phyloP scores from a whole-genome alignment of 352 stramenopile genomes.

The Globisporangium carolinianum region DNA sequence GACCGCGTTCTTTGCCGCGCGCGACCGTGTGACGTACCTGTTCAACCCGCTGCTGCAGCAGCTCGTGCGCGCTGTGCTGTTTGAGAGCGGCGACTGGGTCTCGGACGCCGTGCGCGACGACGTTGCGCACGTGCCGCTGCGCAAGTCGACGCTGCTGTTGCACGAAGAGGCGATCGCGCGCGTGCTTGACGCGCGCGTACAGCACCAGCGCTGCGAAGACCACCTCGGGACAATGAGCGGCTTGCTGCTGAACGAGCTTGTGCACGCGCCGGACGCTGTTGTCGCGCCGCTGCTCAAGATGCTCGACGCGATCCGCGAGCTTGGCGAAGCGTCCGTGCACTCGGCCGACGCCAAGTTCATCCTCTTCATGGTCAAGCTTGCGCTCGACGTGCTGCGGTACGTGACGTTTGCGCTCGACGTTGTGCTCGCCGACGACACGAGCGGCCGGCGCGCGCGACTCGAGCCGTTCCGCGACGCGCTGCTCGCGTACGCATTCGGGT shows the following conservation, averaged over 20 bases:
- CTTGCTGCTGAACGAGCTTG: conserved; percentile 97
- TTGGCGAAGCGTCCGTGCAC: conserved; percentile 76
- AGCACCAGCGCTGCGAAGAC: conserved; percentile 80
- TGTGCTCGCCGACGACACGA: conserved; percentile 22
- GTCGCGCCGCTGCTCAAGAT: conserved; percentile 73
- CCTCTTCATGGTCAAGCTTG: conserved; percentile 84
- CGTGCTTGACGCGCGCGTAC: conserved; percentile 61
- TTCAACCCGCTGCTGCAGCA: conserved; percentile 80
- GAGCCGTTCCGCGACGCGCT: conserved; percentile 49
- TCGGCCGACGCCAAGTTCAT: conserved; percentile 81
- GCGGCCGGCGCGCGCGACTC: conserved; percentile 29
- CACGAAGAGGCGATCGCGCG: conserved; percentile 75
- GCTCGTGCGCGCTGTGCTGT: conserved; percentile 83
- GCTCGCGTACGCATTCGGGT: conserved; percentile 58
- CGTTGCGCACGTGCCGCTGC: conserved; percentile 70
- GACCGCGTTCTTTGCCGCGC: conserved; percentile 94
- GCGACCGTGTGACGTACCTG: conserved; percentile 85
- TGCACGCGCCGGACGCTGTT: conserved; percentile 91
- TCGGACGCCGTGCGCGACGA: conserved; percentile 46
- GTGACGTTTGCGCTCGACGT: conserved; percentile 68
- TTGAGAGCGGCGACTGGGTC: conserved; percentile 87
- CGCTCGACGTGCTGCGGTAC: conserved; percentile 73
- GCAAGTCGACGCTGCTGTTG: conserved; percentile 76
- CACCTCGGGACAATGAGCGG: conserved; percentile 94
- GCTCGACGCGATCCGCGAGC: conserved; percentile 72